Evolutionary conservation across 495 filamentous ascomycete genomes (phyloP), one percentile per base, ranked within the genome.

Genomic region (Podospora tetraspora): DNA sequence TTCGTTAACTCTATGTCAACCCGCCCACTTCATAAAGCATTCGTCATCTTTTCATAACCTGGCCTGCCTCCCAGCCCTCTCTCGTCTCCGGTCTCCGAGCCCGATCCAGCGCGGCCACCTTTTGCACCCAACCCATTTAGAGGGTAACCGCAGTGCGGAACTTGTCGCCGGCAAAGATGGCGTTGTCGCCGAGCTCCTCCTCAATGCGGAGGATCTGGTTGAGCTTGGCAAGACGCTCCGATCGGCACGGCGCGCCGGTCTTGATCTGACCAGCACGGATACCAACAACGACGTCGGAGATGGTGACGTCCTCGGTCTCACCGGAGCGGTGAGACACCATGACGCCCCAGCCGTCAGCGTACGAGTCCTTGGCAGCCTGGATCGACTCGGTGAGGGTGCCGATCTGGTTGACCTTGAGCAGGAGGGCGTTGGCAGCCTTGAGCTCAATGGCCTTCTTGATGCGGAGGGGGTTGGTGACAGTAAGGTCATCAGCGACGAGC

Each of bases 371-470:
- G 77, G 96, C 95, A 66, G 96, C 96, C 86, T 99, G 95, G 85
- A 99, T 99, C 62, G 96, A 97, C 87, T 99, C 89, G 73, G 92
- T 96, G 68, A 99, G 89, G 68, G 96, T 97, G 82, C 96, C 96
- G 75, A 99, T 99, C 86, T 99, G 96, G 89, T 99, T 99, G 81
- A 99, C 96, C 89, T 99, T 99, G 77, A 99, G 90, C 60, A 99
- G 89, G 62, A 99, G 89, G 61, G 93, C 91, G 77, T 99, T 97
- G 87, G 92, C 94, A 74, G 94, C 92, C 91, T 99, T 98, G 77
- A 94, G 90, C 79, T 97, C 95, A 72, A 99, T 97, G 76, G 96
- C 90, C 87, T 97, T 97, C 92, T 98, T 98, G 87, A 99, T 99
- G 78, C 94, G 93, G 70, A 91, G 84, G 64, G 96, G 96, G 89